These are phyloP conservation scores for Hypoxylon rubiginosum DNA, from an alignment of 2,329 filamentous ascomycete genomes.

Conservation along the genomic window DNA sequence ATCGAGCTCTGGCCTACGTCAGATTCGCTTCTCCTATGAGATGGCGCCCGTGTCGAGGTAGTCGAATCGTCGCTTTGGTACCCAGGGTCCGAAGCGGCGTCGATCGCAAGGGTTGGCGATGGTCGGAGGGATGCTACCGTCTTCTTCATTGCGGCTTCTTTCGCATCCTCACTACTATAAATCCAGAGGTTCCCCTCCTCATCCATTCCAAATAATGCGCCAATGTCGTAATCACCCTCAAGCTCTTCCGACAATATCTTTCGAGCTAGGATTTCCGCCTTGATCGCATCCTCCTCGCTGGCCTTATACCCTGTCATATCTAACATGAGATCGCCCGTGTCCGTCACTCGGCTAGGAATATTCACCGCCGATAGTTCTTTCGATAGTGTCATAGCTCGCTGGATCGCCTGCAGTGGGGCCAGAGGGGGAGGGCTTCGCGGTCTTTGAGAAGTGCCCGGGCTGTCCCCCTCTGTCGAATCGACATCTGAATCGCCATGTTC, in stretches of 20 bases:
- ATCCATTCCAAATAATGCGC: conserved; percentile 93
- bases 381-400: conserved; percentile 86
- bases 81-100: conserved; percentile 91
- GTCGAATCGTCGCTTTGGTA: conserved; percentile 91
- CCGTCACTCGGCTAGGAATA: conserved; percentile 92
- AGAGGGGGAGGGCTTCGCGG: conserved; percentile 84
- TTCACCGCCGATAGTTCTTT: conserved; percentile 90
- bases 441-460: conserved; percentile 62
- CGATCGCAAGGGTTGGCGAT: conserved; percentile 70
- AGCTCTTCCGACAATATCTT: conserved; percentile 94
- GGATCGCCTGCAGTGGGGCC: conserved; percentile 79
- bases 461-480: conserved; percentile 56
- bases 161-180: conserved; percentile 97
- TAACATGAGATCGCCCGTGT: conserved; percentile 93
- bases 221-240: conserved; percentile 96
- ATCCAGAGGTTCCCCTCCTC: conserved; percentile 99
- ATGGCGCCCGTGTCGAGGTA: conserved; percentile 59
- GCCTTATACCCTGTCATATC: conserved; percentile 98
- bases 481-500: conserved; percentile 53
- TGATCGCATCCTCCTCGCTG: conserved; percentile 90
- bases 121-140: conserved; percentile 65
- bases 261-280: conserved; percentile 92
- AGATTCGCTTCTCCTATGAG: conserved; percentile 76
- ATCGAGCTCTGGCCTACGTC: conserved; percentile 68
- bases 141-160: conserved; percentile 83